Evolutionary conservation across 1,284 basidiomycete genomes (phyloP), one percentile per base, ranked within the genome.

Genomic region (Cystobasidium sp.): DNA sequence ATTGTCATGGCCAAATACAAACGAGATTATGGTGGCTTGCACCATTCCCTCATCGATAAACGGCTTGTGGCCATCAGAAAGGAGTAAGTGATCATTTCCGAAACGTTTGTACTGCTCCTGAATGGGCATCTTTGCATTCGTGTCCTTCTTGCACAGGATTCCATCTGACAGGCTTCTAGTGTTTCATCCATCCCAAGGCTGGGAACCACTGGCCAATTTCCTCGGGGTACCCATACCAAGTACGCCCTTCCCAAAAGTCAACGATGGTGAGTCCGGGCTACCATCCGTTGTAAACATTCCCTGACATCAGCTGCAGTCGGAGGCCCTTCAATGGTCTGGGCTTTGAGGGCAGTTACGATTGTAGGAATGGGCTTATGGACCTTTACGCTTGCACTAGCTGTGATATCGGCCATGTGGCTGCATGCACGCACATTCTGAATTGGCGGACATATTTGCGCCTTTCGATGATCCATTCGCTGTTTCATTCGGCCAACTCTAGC

Each of bases 311-410:
- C 39, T 16, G 14, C 10, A 4, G 1, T 10, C 2, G n/a, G 4
- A 61, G 59, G 59, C 16, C 59, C 59, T n/a, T 61, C 59, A 1
- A 43, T 61, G 37, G 59, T 61, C 39, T 61, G 59, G 59, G 14
- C 20, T 8, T 24, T 61, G 6, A 31, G 39, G 12, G 37, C 59
- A 24, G 43, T 61, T 1, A 22, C 59, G 10, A 61, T 61, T 39
- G 59, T 24, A 61, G 59, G 59, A 10, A 61, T 61, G 59, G 18
- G 12, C 43, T 20, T 61, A 9, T 61, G 59, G 59, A 3, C 41
- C 18, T 1, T n/a, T 24, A 22, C 20, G n/a, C 24, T 22, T 24
- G 52, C 16, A 20, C 3, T 53, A 20, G 24, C 16, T 24, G 10
- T 20, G 5, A 20, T 3, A n/a, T 3, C n/a, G 9, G 10, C 24